These are phyloP conservation scores for Cruciata laevipes DNA, from an alignment of 257 asterid genomes.

Conservation along the genomic window DNA sequence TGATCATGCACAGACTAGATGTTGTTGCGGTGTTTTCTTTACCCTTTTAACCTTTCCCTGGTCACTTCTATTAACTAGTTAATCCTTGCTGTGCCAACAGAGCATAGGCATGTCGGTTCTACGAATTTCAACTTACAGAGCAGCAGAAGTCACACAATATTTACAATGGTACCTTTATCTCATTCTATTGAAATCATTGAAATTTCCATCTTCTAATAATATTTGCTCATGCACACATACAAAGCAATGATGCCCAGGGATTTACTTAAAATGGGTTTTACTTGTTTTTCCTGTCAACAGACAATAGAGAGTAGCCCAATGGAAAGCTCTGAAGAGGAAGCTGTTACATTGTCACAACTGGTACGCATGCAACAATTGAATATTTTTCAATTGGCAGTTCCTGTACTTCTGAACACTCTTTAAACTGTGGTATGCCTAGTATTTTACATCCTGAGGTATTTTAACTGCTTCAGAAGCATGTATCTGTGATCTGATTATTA, in stretches of 20 bases:
- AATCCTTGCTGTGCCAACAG: constrained; percentile 37
- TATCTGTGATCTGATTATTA: no score
- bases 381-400: not conserved
- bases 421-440: no score
- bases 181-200: not conserved
- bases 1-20: not conserved
- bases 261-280: not conserved
- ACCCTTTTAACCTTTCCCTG: not conserved
- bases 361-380: constrained; percentile 28
- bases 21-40: not conserved
- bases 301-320: constrained; percentile 96
- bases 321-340: constrained; percentile 78
- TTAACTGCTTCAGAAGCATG: not conserved
- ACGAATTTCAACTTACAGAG: constrained; percentile 94
- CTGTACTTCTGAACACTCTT: no score
- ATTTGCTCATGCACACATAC: constrained; percentile 2
- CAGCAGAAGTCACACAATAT: constrained; percentile 99
- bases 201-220: constrained; percentile 1
- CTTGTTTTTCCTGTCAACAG: constrained; percentile 41
- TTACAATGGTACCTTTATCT: constrained; percentile 65
- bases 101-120: constrained; percentile 99
- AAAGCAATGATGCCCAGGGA: not conserved
- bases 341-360: constrained; percentile 93
- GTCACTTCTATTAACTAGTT: constrained; percentile 17
- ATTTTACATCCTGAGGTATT: not conserved